Percentiles rank a stretch among this genome's conserved stretches.
These are phyloP conservation scores for Ormosia semicastrata DNA, from an alignment of 306 rosid genomes.

Conservation along the genomic window DNA sequence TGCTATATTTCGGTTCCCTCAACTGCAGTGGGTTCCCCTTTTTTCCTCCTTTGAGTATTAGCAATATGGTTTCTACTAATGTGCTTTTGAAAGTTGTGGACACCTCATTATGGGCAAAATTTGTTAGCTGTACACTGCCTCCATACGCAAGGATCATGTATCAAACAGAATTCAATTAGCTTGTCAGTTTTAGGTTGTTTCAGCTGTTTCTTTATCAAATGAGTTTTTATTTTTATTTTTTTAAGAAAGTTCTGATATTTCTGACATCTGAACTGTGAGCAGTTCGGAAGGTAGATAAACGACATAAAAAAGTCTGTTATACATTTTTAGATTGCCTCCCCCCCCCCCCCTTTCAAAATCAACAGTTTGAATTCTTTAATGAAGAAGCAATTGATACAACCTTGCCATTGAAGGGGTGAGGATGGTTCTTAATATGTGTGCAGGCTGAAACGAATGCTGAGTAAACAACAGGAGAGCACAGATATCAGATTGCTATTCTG, in stretches of 20 bases:
- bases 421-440: no score
- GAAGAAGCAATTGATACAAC: no score
- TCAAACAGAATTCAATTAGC: slow-evolving; percentile 14
- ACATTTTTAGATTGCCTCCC: no score
- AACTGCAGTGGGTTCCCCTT: no score
- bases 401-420: no score
- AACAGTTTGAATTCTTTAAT: no score
- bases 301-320: background rate
- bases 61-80: background rate
- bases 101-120: slow-evolving; percentile 17
- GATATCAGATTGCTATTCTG: no score
- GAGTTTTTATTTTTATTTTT: background rate
- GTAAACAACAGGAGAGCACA: no score
- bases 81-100: slow-evolving; percentile 13
- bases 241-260: background rate
- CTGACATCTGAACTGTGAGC: background rate
- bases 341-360: no score
- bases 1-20: slow-evolving; percentile 1
- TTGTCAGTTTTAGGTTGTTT: background rate
- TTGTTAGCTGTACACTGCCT: slow-evolving; percentile 24
- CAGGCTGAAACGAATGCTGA: no score
- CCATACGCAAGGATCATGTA: slow-evolving; percentile 15
- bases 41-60: background rate
- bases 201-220: background rate
- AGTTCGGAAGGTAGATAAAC: background rate